These are phyloP conservation scores for Bonnemaisonia californica DNA, from an alignment of 31 red algal species.

Conservation along the genomic window DNA sequence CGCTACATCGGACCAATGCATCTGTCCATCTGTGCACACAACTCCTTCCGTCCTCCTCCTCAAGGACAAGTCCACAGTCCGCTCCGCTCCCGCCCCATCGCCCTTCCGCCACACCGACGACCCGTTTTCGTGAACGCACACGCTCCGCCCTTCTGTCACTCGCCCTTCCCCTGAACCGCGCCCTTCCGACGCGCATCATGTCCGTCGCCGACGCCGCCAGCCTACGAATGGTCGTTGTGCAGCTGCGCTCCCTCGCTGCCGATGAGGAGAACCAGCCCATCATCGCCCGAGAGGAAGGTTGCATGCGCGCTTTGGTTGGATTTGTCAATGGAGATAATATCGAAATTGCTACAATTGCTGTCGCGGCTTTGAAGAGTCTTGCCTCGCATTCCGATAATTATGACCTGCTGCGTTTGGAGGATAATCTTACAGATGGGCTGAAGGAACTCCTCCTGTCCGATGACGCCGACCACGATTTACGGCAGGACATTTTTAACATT, in stretches of 20 bases:
- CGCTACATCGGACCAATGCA: no score
- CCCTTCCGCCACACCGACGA: no score
- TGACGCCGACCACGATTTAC: conserved; percentile 15
- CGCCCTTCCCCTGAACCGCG: no score
- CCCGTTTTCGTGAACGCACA: no score
- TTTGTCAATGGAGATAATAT: conserved; percentile 52
- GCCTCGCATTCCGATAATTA: conserved; percentile 72
- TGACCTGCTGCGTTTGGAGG: conserved; percentile 64
- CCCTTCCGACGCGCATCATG: not conserved
- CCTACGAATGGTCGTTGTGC: conserved; percentile 45
- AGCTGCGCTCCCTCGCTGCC: conserved; percentile 52
- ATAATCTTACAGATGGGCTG: conserved; percentile 49
- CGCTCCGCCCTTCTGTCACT: no score
- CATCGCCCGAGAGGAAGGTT: conserved; percentile 85
- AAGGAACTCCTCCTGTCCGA: conserved; percentile 46
- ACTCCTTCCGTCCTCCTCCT: no score
- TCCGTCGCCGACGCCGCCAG: conserved; percentile 20
- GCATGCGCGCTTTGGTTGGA: conserved; percentile 65
- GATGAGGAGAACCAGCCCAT: conserved; percentile 87
- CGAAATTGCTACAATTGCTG: conserved; percentile 63
- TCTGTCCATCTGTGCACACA: no score
- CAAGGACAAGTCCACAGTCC: no score
- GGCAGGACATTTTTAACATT: conserved; percentile 63
- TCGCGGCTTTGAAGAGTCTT: conserved; percentile 67
- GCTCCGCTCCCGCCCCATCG: no score